phyloP scores from a whole-genome alignment of 805 yeast species.

The Grigorovia jiainica region DNA sequence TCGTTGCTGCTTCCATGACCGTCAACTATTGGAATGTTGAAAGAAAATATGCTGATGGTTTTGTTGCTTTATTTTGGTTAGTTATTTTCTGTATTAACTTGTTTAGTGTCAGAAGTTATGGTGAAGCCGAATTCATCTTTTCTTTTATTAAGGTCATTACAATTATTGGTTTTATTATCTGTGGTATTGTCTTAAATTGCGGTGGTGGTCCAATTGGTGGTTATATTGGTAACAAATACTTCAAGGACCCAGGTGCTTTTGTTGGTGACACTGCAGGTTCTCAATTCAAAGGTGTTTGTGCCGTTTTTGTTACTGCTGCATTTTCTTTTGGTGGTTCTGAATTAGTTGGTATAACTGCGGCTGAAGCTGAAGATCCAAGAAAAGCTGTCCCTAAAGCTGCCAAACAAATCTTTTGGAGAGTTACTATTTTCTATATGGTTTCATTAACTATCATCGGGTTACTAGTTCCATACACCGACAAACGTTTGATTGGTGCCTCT shows the following conservation, averaged over 20 bases:
- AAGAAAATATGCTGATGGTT: constrained; percentile 38
- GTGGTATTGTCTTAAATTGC: constrained; percentile 38
- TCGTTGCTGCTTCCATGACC: constrained; percentile 45
- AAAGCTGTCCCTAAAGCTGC: too few relatives aligned
- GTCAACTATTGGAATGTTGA: constrained; percentile 41
- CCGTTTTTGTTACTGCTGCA: too few relatives aligned
- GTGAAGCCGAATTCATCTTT: constrained; percentile 43
- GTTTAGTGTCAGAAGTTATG: constrained; percentile 46
- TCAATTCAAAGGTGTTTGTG: too few relatives aligned
- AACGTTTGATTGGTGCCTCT: constrained; percentile 38
- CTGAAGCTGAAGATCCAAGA: too few relatives aligned
- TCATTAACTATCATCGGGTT: constrained; percentile 37
- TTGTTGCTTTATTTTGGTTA: constrained; percentile 40
- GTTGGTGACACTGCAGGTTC: too few relatives aligned
- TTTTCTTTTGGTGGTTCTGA: too few relatives aligned
- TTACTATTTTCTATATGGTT: constrained; percentile 39
- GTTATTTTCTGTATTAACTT: constrained; percentile 38
- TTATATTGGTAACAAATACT: constrained; percentile 39
- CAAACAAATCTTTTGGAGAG: too few relatives aligned
- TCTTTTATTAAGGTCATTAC: constrained; percentile 40
- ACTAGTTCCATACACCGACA: constrained; percentile 37
- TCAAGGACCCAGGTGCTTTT: too few relatives aligned
- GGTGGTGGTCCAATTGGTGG: constrained; percentile 46
- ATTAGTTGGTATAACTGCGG: too few relatives aligned
- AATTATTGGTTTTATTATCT: too few relatives aligned